phyloP scores from a whole-genome alignment of 768 basidiomycete genomes.

The Auricularia auricula-judae region DNA sequence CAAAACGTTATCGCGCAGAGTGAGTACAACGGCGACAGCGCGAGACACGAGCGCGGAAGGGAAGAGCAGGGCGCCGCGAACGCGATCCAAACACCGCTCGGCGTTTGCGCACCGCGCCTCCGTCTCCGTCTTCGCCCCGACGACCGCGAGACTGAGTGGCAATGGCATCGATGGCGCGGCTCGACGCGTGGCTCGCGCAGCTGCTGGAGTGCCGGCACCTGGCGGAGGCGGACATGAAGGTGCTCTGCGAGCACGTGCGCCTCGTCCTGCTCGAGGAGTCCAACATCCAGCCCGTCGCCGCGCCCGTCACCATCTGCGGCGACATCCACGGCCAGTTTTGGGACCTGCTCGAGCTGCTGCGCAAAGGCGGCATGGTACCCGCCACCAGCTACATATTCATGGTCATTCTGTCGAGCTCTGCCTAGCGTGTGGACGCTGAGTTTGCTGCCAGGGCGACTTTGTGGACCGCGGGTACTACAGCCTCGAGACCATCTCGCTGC shows the following conservation, averaged over 20 bases:
- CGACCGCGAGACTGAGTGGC: no score
- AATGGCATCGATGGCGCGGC: neutral
- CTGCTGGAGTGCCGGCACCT: conserved; percentile 81
- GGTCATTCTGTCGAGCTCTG: conserved; percentile 51
- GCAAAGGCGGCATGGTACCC: conserved; percentile 77
- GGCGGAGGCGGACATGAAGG: conserved; percentile 85
- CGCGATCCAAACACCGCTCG: no score
- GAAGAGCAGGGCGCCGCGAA: no score
- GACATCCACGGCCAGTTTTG: conserved; percentile 98
- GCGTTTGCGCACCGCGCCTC: no score
- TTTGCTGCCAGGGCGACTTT: conserved; percentile 69
- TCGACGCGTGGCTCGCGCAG: conserved; percentile 78
- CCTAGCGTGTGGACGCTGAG: conserved; percentile 12
- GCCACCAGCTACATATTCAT: conserved; percentile 93
- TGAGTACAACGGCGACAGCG: no score
- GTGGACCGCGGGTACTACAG: conserved; percentile 96
- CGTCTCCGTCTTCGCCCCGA: no score
- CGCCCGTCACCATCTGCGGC: conserved; percentile 89
- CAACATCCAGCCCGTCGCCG: conserved; percentile 93
- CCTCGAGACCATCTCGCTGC: conserved; percentile 83
- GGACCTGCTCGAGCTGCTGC: conserved; percentile 84
- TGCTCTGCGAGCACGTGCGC: conserved; percentile 82
- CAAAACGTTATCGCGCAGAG: no score
- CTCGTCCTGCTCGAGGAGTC: conserved; percentile 90
- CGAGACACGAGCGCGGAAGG: no score